These are phyloP conservation scores for Scedosporium apiospermum DNA, from an alignment of 2,329 filamentous ascomycete genomes.

Conservation along the genomic window DNA sequence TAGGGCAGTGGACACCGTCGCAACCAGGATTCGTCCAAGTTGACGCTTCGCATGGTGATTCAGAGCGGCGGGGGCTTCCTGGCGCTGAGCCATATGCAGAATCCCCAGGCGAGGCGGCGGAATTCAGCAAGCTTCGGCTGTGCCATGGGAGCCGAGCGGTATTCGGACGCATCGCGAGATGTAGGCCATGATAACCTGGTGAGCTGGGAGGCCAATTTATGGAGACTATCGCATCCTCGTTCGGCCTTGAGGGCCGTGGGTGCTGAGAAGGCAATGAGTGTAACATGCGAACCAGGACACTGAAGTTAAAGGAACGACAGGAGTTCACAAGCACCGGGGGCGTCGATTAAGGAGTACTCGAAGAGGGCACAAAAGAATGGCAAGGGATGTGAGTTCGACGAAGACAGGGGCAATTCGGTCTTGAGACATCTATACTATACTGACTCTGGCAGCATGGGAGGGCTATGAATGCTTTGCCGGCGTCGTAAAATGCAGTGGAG, in stretches of 20 bases:
- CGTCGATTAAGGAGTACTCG: not conserved
- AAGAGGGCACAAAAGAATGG: not conserved
- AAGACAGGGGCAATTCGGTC: not conserved
- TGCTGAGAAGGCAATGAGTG: not conserved
- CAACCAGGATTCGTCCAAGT: no score
- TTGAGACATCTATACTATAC: not conserved
- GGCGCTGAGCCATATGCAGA: conserved; percentile 2
- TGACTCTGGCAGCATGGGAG: not conserved
- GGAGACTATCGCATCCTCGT: not conserved
- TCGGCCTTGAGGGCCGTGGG: not conserved
- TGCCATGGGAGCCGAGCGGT: not conserved
- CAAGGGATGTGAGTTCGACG: not conserved
- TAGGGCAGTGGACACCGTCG: not conserved
- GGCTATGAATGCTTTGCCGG: conserved; percentile 1
- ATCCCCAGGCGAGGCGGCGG: not conserved
- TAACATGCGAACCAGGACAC: not conserved
- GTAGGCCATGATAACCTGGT: not conserved
- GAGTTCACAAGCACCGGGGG: not conserved
- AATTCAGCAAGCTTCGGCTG: not conserved
- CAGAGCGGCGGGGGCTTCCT: not conserved
- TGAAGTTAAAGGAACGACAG: not conserved
- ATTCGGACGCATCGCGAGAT: not conserved
- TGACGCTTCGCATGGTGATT: not conserved
- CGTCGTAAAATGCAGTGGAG: not conserved
- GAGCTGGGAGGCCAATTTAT: not conserved